Conservation (phyloP, 495 filamentous ascomycete species). For the Aspergillus leporis region DNA sequence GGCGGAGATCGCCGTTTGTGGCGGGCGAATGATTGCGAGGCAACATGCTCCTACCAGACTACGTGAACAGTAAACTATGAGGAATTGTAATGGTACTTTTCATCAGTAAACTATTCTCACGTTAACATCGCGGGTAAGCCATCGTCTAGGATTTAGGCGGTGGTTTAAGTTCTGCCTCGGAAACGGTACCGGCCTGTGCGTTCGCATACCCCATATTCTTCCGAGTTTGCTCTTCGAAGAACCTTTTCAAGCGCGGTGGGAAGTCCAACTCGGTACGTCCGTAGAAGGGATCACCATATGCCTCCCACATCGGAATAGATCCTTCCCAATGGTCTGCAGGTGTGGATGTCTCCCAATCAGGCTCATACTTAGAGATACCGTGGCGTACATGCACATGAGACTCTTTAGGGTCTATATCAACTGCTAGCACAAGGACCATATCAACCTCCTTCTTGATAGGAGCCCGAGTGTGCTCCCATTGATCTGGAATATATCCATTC, state of each 20-base stretch:
- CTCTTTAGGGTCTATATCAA: not conserved
- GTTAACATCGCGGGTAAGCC: no score
- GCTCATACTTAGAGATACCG: not conserved
- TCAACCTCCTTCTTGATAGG: not conserved
- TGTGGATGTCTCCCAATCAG: not conserved
- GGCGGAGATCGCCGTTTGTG: no score
- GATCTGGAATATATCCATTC: not conserved
- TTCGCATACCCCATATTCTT: conserved; percentile 1
- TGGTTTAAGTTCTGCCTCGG: no score
- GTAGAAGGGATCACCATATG: not conserved
- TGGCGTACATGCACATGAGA: not conserved
- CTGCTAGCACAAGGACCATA: not conserved
- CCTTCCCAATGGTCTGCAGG: not conserved
- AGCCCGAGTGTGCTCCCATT: not conserved
- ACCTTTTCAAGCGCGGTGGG: not conserved
- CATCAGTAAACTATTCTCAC: no score
- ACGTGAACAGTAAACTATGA: no score
- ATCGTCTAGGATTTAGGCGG: no score
- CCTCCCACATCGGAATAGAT: not conserved
- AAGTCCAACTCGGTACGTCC: not conserved
- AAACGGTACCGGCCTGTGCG: not conserved
- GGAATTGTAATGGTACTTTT: no score
- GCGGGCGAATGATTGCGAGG: no score
- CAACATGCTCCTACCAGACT: no score
- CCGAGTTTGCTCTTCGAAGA: not conserved